phyloP scores from a whole-genome alignment of 2,329 filamentous ascomycete genomes.

The Fusarium coicis region DNA sequence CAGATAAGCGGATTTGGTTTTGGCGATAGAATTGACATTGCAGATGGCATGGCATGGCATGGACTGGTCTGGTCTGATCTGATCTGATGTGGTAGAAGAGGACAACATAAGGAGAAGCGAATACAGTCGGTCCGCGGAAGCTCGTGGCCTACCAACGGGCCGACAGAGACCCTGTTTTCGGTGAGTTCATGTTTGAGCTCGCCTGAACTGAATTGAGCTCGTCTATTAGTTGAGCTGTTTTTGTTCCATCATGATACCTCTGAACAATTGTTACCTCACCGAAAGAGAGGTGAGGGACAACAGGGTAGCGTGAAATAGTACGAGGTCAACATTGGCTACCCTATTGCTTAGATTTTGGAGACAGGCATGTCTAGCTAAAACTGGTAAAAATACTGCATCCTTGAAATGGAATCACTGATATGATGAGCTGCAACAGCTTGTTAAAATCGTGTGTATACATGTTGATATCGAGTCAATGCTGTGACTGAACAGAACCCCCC shows the following conservation, averaged over 20 bases:
- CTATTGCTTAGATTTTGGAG: neutral
- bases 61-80: conserved; percentile 15
- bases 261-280: conserved; percentile 33
- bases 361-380: neutral
- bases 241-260: conserved; percentile 16
- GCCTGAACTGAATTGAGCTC: neutral
- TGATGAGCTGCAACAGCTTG: neutral
- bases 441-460: too few species aligned
- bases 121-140: conserved; percentile 41
- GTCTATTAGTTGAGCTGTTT: conserved; percentile 2
- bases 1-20: conserved; percentile 36
- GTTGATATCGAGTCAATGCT: conserved; percentile 15
- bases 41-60: conserved; percentile 23
- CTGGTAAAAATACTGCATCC: neutral
- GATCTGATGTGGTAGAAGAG: conserved; percentile 6
- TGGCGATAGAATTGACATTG: conserved; percentile 35
- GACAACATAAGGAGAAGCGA: conserved; percentile 13
- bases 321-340: neutral
- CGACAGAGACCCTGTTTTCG: conserved; percentile 34
- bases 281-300: conserved; percentile 1
- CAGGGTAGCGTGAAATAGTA: conserved; percentile 17
- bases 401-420: neutral
- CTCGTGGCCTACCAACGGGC: conserved; percentile 40
- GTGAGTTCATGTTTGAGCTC: conserved; percentile 6
- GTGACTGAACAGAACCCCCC: conserved; percentile 13